phyloP scores from a whole-genome alignment of 345 rosid species.

The Bruguiera parviflora region DNA sequence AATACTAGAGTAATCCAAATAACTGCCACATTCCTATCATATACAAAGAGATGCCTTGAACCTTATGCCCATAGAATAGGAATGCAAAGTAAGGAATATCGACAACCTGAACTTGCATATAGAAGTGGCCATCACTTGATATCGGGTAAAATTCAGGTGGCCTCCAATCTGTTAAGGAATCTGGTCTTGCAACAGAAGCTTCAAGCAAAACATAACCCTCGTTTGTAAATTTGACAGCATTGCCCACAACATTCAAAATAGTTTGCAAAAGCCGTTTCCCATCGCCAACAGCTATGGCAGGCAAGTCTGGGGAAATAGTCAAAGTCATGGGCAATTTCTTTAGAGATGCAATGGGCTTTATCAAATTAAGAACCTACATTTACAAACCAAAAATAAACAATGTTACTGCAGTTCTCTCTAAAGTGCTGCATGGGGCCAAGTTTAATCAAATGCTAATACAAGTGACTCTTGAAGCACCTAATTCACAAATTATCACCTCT shows the following conservation, averaged over 20 bases:
- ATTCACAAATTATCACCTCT: slow-evolving; percentile 50
- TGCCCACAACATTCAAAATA: slow-evolving; percentile 72
- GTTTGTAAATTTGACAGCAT: slow-evolving; percentile 93
- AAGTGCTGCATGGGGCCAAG: not conserved
- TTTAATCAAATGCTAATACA: not conserved
- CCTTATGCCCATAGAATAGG: not conserved
- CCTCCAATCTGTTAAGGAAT: slow-evolving; percentile 61
- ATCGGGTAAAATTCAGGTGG: slow-evolving; percentile 61
- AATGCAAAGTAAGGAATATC: slow-evolving; percentile 6
- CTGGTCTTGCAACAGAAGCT: slow-evolving; percentile 78
- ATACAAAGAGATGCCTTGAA: slow-evolving; percentile 12
- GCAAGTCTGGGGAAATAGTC: slow-evolving; percentile 73
- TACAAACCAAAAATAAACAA: not conserved
- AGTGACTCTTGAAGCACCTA: not conserved
- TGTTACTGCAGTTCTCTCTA: not conserved
- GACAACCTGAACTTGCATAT: slow-evolving; percentile 71
- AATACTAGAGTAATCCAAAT: not conserved
- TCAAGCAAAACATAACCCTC: slow-evolving; percentile 69
- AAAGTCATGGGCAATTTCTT: slow-evolving; percentile 64
- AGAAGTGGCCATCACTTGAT: slow-evolving; percentile 64
- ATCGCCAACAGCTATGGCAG: slow-evolving; percentile 72
- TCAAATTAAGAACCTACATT: slow-evolving; percentile 59
- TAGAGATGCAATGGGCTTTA: slow-evolving; percentile 76
- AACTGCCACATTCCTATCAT: not conserved
- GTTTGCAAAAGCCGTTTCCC: slow-evolving; percentile 83